Evolutionary conservation across 352 stramenopile species (phyloP).

Genomic region (Pythium utonaiense): DNA sequence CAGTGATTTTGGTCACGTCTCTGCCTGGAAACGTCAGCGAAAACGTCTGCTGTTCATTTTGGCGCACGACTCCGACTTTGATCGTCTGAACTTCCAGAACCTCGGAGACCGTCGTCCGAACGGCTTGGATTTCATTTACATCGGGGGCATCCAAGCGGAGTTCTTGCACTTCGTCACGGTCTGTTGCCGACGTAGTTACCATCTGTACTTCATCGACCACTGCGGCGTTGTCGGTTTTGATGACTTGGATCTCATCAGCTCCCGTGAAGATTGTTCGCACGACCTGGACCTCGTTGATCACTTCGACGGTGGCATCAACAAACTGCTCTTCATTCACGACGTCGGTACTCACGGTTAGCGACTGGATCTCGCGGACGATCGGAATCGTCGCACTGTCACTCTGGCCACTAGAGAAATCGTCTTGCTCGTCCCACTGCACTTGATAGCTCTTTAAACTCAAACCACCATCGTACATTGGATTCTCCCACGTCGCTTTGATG

Average conservation of each 20-base stretch:
- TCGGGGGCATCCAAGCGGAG: slow-evolving; percentile 79
- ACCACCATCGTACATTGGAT: slow-evolving; percentile 91
- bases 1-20: slow-evolving; percentile 42
- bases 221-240: slow-evolving; percentile 60
- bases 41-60: slow-evolving; percentile 85
- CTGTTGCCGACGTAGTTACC: slow-evolving; percentile 88
- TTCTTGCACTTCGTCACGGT: slow-evolving; percentile 92
- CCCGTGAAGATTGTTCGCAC: slow-evolving; percentile 87
- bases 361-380: slow-evolving; percentile 91
- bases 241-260: slow-evolving; percentile 85
- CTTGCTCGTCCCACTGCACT: slow-evolving; percentile 81
- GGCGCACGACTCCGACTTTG: slow-evolving; percentile 58
- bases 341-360: slow-evolving; percentile 67
- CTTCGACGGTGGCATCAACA: slow-evolving; percentile 90
- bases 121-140: slow-evolving; percentile 90
- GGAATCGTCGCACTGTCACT: slow-evolving; percentile 66
- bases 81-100: slow-evolving; percentile 88
- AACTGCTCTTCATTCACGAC: slow-evolving; percentile 93
- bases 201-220: slow-evolving; percentile 91
- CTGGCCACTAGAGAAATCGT: slow-evolving; percentile 69
- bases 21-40: slow-evolving; percentile 69
- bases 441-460: slow-evolving; percentile 69
- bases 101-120: slow-evolving; percentile 74
- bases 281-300: slow-evolving; percentile 96
- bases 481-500: slow-evolving; percentile 80